Conservation (phyloP, 1,284 basidiomycete genomes). For the Pyrrhoderma lamaoense region DNA sequence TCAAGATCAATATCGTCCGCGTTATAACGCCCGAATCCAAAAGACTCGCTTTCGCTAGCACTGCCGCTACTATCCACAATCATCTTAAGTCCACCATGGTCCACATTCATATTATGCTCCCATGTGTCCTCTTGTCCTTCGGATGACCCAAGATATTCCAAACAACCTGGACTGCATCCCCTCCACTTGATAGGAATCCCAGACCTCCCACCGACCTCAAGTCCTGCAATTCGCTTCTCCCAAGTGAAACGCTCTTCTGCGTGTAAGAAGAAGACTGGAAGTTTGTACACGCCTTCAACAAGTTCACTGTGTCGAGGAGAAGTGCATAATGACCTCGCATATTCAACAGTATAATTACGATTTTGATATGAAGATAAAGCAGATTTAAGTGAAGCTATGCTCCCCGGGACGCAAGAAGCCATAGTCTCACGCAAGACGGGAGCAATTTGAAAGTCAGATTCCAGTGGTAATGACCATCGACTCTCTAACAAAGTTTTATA, state of each 20-base stretch:
- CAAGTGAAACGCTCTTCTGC: slow-evolving; percentile 60
- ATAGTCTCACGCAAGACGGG: slow-evolving; percentile 7
- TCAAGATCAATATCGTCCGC: slow-evolving; percentile 9
- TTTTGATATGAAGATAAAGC: too few species aligned
- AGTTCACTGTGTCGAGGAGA: slow-evolving; percentile 38
- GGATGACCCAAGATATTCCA: slow-evolving; percentile 44
- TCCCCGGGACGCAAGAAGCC: slow-evolving; percentile 13
- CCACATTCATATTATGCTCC: slow-evolving; percentile 5
- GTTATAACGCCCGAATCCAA: neutral
- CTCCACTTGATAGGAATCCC: slow-evolving; percentile 61
- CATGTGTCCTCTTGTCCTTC: slow-evolving; percentile 17
- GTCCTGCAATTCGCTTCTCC: slow-evolving; percentile 49
- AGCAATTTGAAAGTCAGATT: slow-evolving; percentile 8
- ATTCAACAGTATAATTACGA: too few species aligned
- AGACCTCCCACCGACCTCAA: slow-evolving; percentile 37
- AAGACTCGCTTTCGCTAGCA: neutral
- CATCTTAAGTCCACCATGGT: neutral
- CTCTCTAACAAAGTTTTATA: slow-evolving; percentile 11
- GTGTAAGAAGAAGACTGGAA: slow-evolving; percentile 43
- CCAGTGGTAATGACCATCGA: slow-evolving; percentile 7
- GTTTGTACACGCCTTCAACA: slow-evolving; percentile 18
- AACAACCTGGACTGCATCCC: slow-evolving; percentile 55
- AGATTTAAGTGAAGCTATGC: slow-evolving; percentile 9
- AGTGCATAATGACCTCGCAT: slow-evolving; percentile 38
- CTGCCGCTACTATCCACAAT: neutral